Base-by-base conservation (phyloP, 257 asterid species). In the Plantago ovata region DNA sequence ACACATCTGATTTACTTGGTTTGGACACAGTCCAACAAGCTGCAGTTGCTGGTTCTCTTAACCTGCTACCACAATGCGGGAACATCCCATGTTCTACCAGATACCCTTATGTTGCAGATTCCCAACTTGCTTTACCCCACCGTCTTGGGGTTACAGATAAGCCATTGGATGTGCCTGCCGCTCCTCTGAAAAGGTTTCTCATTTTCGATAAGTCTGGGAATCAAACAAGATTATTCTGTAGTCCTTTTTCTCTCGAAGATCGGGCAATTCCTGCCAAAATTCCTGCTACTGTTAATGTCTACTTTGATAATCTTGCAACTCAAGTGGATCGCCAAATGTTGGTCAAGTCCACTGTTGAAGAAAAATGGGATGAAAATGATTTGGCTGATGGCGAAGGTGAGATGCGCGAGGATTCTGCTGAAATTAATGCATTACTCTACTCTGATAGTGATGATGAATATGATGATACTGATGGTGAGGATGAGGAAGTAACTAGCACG, bases 401-500 rank as follows among this genome's bases (percentile, higher is more conserved):
- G 60, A 71, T 66, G 80, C 77, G 64, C 33, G 94, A 87, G 75
- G 85, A 84, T 65, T 67, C 79, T 20, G 93, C 79, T 39, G 96
- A 84, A 52, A 82, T 87, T 67, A 59, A 84, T 75, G 96, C 95
- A 12, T 75, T 87, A 46, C 87, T 87, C 20, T 75, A 80, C 75
- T 85, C 92, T 9, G 85, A 74, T 71, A 79, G 77, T 65, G 76
- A 77, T 63, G 69, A 69, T 60, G 84, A 72, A 65, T 69, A 66
- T 18, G 56, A 72, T 48, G 74, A 67, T 40, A 55, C 8, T 59
- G 79, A 67, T 76, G 75, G 40, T 50, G 87, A 63, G 44, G 65
- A 80, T 69, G 87, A 84, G 69, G 96, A 84, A 73, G 82, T 84
- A 69, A 73, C 83, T 58, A 82, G 96, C 87, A 74, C 81, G 69